These are phyloP conservation scores for Globisporangium emineosum DNA, from an alignment of 352 stramenopile genomes.

Conservation along the genomic window DNA sequence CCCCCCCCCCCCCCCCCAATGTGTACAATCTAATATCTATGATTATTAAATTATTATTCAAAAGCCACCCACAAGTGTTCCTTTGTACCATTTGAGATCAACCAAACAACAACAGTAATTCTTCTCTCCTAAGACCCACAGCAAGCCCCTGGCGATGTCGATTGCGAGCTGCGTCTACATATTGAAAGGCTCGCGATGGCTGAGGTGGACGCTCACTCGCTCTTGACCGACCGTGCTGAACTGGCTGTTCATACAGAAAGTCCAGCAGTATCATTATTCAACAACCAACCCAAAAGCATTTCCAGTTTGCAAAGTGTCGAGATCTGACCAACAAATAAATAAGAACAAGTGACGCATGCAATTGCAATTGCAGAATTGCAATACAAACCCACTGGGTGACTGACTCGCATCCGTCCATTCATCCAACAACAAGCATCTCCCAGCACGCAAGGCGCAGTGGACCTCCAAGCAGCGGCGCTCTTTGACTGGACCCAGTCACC, in stretches of 20 bases:
- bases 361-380: too few species aligned
- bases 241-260: neutral
- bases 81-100: neutral
- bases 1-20: neutral
- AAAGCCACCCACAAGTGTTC: neutral
- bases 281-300: neutral
- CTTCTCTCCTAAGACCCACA: neutral
- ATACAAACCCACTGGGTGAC: too few species aligned
- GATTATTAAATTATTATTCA: slow-evolving; percentile 8
- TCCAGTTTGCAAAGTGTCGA: neutral
- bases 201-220: neutral
- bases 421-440: too few species aligned
- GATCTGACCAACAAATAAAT: neutral
- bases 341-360: neutral
- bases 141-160: neutral
- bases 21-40: neutral
- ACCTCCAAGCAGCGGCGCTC: neutral
- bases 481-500: neutral
- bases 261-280: neutral
- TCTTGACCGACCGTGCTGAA: too few species aligned
- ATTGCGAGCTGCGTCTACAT: too few species aligned
- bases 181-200: neutral
- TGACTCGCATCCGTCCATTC: neutral
- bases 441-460: neutral
- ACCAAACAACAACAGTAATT: neutral